Evolutionary conservation across 352 stramenopile genomes (phyloP).

Genomic region (Globisporangium ultimum): DNA sequence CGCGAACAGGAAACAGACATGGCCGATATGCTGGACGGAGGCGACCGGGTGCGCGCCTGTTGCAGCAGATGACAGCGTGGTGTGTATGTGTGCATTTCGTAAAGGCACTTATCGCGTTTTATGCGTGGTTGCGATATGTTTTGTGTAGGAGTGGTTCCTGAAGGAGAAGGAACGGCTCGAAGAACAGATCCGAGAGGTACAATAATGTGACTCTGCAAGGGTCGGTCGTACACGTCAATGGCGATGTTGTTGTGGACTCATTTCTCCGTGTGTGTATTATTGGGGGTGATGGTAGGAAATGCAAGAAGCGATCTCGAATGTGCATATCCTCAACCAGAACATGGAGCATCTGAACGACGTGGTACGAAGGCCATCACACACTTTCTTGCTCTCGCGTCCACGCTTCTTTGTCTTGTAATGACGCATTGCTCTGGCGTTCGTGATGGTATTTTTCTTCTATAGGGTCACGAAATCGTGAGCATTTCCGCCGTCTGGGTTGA

Average conservation of each 20-base stretch:
- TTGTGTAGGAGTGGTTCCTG: slow-evolving; percentile 56
- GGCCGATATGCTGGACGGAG: not conserved
- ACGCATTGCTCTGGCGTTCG: not conserved
- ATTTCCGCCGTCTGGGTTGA: slow-evolving; percentile 73
- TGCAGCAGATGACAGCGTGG: not conserved
- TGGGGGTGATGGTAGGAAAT: slow-evolving; percentile 38
- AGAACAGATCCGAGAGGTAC: slow-evolving; percentile 70
- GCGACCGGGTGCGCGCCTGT: not conserved
- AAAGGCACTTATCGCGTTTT: not conserved
- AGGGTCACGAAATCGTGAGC: slow-evolving; percentile 72
- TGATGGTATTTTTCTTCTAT: slow-evolving; percentile 1
- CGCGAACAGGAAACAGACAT: not conserved
- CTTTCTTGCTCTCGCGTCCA: not conserved
- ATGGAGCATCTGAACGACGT: slow-evolving; percentile 82
- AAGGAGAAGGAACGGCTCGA: slow-evolving; percentile 65
- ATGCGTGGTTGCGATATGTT: not conserved
- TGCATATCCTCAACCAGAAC: slow-evolving; percentile 80
- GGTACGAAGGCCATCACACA: slow-evolving; percentile 20
- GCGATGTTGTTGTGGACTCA: not conserved
- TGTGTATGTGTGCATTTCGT: not conserved
- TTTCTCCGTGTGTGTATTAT: not conserved
- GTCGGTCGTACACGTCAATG: not conserved
- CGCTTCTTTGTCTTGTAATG: not conserved
- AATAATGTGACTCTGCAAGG: not conserved
- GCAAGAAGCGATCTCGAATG: slow-evolving; percentile 77